These are phyloP conservation scores for Fraxinus angustifolia DNA, from an alignment of 305 asterid genomes.

Conservation along the genomic window DNA sequence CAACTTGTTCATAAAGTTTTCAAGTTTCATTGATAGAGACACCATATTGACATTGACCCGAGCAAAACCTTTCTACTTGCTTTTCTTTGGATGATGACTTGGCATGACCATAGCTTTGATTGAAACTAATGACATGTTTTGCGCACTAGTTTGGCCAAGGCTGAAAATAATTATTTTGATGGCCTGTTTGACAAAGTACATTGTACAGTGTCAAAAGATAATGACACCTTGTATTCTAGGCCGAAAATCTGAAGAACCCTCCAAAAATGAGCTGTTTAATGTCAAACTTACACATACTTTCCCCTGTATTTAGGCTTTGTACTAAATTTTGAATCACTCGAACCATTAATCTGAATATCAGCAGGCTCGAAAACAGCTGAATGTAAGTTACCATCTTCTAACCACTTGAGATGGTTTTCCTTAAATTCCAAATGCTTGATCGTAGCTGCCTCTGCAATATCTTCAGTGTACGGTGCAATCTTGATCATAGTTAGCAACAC, in stretches of 20 bases:
- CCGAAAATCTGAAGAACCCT: neutral
- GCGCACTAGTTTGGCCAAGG: neutral
- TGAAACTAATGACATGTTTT: neutral
- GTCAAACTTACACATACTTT: conserved; percentile 64
- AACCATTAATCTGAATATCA: conserved; percentile 36
- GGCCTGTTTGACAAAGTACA: neutral
- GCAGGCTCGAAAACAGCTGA: conserved; percentile 83
- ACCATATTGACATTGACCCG: conserved; percentile 34
- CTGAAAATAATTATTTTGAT: neutral
- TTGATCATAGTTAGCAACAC: conserved; percentile 61
- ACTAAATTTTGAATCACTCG: conserved; percentile 42
- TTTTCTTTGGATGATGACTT: neutral
- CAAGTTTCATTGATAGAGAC: conserved; percentile 61
- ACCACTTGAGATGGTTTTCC: conserved; percentile 86
- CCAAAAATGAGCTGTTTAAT: neutral
- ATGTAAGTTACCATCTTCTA: conserved; percentile 93
- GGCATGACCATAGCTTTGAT: neutral
- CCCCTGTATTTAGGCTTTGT: conserved; percentile 86
- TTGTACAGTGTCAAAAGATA: neutral
- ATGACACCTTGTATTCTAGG: neutral
- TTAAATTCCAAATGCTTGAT: conserved; percentile 66
- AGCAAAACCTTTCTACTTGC: neutral
- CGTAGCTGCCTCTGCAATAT: conserved; percentile 56
- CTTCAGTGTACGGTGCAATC: conserved; percentile 45
- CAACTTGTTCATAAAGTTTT: conserved; percentile 73